These are phyloP conservation scores for Colletotrichum sp. DNA, from an alignment of 2,329 filamentous ascomycete species.

Conservation along the genomic window DNA sequence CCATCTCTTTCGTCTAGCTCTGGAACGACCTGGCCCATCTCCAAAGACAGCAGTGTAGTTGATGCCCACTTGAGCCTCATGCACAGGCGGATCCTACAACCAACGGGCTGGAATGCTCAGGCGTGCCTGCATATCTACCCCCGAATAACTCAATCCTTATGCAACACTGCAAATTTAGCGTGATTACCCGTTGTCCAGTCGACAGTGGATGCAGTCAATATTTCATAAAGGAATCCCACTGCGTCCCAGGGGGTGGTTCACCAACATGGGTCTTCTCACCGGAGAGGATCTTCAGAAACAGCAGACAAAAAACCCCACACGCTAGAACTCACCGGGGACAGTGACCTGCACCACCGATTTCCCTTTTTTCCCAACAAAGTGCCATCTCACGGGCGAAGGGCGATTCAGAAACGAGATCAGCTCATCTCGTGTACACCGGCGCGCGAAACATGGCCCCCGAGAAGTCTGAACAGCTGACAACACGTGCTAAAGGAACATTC, in stretches of 20 bases:
- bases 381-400: not conserved
- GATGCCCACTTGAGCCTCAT: not conserved
- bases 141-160: not conserved
- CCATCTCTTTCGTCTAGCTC: not conserved
- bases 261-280: not conserved
- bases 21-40: not conserved
- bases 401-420: not conserved
- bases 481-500: not conserved
- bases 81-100: not conserved
- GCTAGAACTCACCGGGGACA: slow-evolving; percentile 1
- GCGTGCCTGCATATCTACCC: not conserved
- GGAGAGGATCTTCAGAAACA: not conserved
- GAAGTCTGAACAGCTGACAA: not conserved
- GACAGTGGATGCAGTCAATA: not conserved
- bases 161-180: not conserved
- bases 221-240: not conserved
- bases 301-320: slow-evolving; percentile 4
- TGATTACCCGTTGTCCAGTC: slow-evolving; percentile 6
- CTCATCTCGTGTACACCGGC: not conserved
- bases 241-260: not conserved
- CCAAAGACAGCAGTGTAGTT: not conserved
- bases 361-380: not conserved
- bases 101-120: not conserved
- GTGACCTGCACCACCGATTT: not conserved
- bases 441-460: not conserved